phyloP scores from a whole-genome alignment of 2,329 filamentous ascomycete genomes.

The Venturiaceae sp. region DNA sequence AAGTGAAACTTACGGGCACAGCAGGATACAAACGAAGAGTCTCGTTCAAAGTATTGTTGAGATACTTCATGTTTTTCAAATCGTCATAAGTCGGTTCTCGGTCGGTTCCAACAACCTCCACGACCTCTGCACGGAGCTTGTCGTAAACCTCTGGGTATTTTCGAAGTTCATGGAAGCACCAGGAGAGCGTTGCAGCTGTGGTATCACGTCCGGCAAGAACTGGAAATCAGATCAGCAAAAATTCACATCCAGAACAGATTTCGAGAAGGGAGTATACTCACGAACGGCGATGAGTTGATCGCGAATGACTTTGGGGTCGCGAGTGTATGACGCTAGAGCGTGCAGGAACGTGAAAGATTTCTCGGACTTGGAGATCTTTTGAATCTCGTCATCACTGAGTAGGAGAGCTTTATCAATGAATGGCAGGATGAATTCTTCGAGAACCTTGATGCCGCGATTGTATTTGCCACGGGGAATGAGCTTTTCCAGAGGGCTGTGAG shows the following conservation, averaged over 20 bases:
- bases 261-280: no score
- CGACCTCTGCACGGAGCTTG: slow-evolving; percentile 65
- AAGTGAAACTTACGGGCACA: slow-evolving; percentile 22
- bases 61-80: slow-evolving; percentile 80
- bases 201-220: slow-evolving; percentile 80
- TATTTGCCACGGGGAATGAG: slow-evolving; percentile 56
- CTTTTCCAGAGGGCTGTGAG: slow-evolving; percentile 33
- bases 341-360: slow-evolving; percentile 76
- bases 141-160: slow-evolving; percentile 57
- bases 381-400: slow-evolving; percentile 61
- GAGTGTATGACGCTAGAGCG: slow-evolving; percentile 71
- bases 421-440: slow-evolving; percentile 66
- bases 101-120: slow-evolving; percentile 53
- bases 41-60: slow-evolving; percentile 36
- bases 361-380: slow-evolving; percentile 61
- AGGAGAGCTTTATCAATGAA: slow-evolving; percentile 68
- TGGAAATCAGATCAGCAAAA: no score
- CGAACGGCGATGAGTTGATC: slow-evolving; percentile 66
- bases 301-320: slow-evolving; percentile 56
- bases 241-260: no score
- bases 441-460: slow-evolving; percentile 51
- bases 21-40: slow-evolving; percentile 38
- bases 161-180: slow-evolving; percentile 73
- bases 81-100: slow-evolving; percentile 60
- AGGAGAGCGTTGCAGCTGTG: slow-evolving; percentile 71